Evolutionary conservation across 106 monocot species (phyloP).

Genomic region (Dendrobium huoshanense): DNA sequence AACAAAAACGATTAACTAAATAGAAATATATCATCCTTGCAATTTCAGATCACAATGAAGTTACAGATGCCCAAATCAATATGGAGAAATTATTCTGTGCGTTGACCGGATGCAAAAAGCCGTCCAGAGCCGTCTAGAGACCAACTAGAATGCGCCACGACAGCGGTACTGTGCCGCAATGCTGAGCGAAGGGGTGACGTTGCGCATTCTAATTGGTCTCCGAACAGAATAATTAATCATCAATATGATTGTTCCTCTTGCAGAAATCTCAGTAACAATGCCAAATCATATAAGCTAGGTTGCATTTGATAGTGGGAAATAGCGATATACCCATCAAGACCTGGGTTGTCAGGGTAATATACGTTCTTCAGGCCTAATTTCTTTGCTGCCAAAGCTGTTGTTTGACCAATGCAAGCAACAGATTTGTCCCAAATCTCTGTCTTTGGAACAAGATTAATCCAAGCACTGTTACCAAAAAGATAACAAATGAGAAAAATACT

Average conservation of each 20-base stretch:
- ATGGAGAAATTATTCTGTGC: not conserved
- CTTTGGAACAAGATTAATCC: conserved; percentile 61
- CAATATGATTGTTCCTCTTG: too few species aligned
- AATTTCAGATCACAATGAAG: not conserved
- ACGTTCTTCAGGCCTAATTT: conserved; percentile 76
- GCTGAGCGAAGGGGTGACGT: too few species aligned
- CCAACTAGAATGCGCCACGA: too few species aligned
- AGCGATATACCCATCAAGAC: conserved; percentile 77
- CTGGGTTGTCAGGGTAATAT: conserved; percentile 71
- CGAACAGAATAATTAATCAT: too few species aligned
- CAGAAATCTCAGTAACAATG: not conserved
- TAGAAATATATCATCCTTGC: not conserved
- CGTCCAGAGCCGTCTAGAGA: too few species aligned
- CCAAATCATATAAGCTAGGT: not conserved
- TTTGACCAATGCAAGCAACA: conserved; percentile 96
- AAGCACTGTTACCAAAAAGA: conserved; percentile 44
- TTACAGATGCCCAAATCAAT: not conserved
- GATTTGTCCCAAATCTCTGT: conserved; percentile 63
- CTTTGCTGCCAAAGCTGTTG: conserved; percentile 84
- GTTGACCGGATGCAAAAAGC: too few species aligned
- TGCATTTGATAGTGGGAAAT: not conserved
- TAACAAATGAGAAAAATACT: not conserved
- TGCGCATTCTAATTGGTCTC: too few species aligned
- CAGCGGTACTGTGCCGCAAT: too few species aligned
- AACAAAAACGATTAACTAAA: not conserved